A percentile compares a stretch with the other conserved stretches of the same genome.
phyloP scores from a whole-genome alignment of 805 yeast genomes.

The Kodamaea kakaduensis region DNA sequence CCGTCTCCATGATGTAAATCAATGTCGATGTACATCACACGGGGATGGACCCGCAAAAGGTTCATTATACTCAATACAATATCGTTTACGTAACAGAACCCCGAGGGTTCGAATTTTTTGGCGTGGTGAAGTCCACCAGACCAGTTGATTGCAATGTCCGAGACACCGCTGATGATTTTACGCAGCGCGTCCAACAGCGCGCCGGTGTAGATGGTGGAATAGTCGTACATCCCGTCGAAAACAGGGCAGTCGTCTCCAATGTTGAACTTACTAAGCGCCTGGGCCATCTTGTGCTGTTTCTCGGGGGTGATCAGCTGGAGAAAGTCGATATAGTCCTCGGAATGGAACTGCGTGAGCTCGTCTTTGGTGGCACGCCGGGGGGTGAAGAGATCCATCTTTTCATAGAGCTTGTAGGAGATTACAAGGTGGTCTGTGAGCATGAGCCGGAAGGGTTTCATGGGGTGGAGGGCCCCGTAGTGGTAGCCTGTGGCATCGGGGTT shows the following conservation, averaged over 20 bases:
- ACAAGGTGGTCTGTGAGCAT: conserved; percentile 93
- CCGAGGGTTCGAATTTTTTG: conserved; percentile 88
- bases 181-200: conserved; percentile 93
- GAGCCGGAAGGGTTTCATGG: conserved; percentile 96
- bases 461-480: conserved; percentile 91
- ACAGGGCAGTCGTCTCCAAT: conserved; percentile 95
- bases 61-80: conserved; percentile 86
- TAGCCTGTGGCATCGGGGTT: conserved; percentile 76
- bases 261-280: conserved; percentile 47
- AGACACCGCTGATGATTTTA: conserved; percentile 76
- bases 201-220: conserved; percentile 84
- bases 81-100: conserved; percentile 93
- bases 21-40: conserved; percentile 90
- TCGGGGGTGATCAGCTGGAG: conserved; percentile 75
- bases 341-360: conserved; percentile 78
- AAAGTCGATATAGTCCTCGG: conserved; percentile 81
- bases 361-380: conserved; percentile 80
- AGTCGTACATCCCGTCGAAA: conserved; percentile 92
- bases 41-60: conserved; percentile 80
- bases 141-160: conserved; percentile 94
- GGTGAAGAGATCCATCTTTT: conserved; percentile 82
- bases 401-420: conserved; percentile 77
- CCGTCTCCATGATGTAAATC: conserved; percentile 98
- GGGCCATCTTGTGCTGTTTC: conserved; percentile 52
- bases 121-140: conserved; percentile 98